Base-by-base conservation (phyloP, 2,329 filamentous ascomycete genomes). In the Xylaria multiplex region DNA sequence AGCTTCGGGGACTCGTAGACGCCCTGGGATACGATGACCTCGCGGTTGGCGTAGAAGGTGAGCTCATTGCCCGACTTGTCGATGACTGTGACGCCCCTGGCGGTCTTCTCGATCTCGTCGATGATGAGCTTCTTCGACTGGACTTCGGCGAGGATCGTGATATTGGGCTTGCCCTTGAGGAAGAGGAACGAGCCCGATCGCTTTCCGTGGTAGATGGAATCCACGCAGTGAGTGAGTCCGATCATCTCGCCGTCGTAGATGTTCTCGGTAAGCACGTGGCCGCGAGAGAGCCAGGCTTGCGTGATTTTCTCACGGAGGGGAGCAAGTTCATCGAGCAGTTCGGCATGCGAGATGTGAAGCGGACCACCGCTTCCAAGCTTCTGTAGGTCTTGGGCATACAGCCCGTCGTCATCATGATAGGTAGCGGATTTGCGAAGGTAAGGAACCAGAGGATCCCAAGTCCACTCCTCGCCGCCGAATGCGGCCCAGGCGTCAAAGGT, bases 401-500 rank as follows among this genome's bases (percentile, higher is more conserved):
- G 72, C 9, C 78, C 77, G 3, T 77, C 73, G 65, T 88, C 85
- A 62, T 89, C 86, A 68, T 87, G 83, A 73, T 88, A 89, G 19
- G 81, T 87, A 0, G 80, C 84, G n/a, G 81, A 80, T 46, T 69
- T 59, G 55, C 65, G 66, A 27, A 59, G 54, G 55, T 65, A 65
- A 11, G 58, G 62, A 2, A 65, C 7, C 1, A 65, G 62, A 22
- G 57, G 56, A 1, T 87, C 81, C 84, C 85, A 89, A 0, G 79
- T 88, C 88, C 88, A 90, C 54, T 85, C 81, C 70, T 91, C 87
- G 6, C 91, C 92, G 55, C 91, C 91, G 40, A 85, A 86, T 77
- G 91, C 91, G n/a, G 88, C 88, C 81, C 90, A 86, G 22, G 90
- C 89, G 74, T 94, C 85, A 70, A 86, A 90, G 0, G 86, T 89